Base-by-base conservation (phyloP, 1,284 basidiomycete genomes). In the Tetrapyrgos nigripes region DNA sequence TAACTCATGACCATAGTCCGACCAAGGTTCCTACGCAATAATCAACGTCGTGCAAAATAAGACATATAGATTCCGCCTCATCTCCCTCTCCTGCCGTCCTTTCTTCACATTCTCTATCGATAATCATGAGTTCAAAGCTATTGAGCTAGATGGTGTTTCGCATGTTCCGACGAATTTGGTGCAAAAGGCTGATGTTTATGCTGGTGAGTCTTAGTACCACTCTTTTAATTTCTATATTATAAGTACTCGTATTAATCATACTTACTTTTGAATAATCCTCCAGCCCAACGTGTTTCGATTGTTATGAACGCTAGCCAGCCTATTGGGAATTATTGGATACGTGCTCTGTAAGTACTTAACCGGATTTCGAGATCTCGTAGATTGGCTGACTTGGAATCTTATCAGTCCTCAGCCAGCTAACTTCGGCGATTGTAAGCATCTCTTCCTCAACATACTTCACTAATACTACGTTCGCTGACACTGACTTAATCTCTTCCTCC, bases 271-370 rank as follows among this genome's bases (percentile, higher is more conserved):
- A n/a, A 27, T 14, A 44, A 2, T 46, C 9, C 24, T 35, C 1
- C 52, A 69, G 73, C 69, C 9, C 76, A 77, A 56, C 68, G 76
- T n/a, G 70, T 73, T 53, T 77, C 75, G 2, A 63, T 75, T 45
- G 62, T 78, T 23, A 63, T 77, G 24, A 57, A 71, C 28, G 74
- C 77, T 17, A 73, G 77, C 62, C 75, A 76, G 54, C 54, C 67
- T 6, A 62, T 75, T 13, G 69, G 60, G 44, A 80, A 79, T 65
- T 79, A 79, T 62, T 79, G 78, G 74, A 70, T 76, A 59, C 70
- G 72, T 44, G 70, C 75, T 9, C 68, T 66, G 9, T 65, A 58
- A 28, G 31, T 33, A 8, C 8, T 33, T 33, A 8, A 14, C 14
- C 31, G 8, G 14, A 8, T 33, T 33, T 8, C 14, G 31, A 8